Percentiles rank a stretch among this genome's conserved stretches.
phyloP scores from a whole-genome alignment of 2,329 filamentous ascomycete species.

The Calonectria pseudoturangicola region DNA sequence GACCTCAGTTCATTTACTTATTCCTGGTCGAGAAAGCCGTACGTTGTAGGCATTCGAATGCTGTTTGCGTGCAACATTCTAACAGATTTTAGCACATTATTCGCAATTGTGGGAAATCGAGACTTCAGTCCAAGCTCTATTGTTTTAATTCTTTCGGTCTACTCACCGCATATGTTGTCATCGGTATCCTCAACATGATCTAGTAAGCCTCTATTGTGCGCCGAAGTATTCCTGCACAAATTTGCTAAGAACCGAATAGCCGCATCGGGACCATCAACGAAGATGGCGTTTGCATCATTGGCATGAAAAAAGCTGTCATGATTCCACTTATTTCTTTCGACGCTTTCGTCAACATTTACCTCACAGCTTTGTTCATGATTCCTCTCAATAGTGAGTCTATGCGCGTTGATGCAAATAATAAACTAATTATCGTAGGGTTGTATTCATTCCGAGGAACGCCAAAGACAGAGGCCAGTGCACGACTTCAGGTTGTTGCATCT shows the following conservation, averaged over 20 bases:
- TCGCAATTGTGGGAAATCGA: conserved; percentile 67
- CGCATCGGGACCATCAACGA: conserved; percentile 74
- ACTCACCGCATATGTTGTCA: conserved; percentile 64
- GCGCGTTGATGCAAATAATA: too few species aligned
- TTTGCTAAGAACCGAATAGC: conserved; percentile 56
- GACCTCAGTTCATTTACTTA: conserved; percentile 73
- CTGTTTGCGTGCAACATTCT: neutral
- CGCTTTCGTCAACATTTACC: conserved; percentile 76
- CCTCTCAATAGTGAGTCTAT: conserved; percentile 70
- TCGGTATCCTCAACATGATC: conserved; percentile 76
- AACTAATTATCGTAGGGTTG: neutral
- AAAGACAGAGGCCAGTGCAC: neutral
- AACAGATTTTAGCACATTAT: conserved; percentile 70
- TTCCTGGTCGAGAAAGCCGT: conserved; percentile 80
- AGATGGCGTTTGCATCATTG: conserved; percentile 75
- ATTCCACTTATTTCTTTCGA: conserved; percentile 78
- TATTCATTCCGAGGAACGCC: neutral
- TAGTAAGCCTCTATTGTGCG: conserved; percentile 66
- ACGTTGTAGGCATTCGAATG: conserved; percentile 49
- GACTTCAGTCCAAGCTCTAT: conserved; percentile 75
- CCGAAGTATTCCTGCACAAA: neutral
- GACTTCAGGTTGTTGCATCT: neutral
- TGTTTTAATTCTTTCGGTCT: conserved; percentile 77
- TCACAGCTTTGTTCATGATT: conserved; percentile 78
- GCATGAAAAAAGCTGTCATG: conserved; percentile 75